Evolutionary conservation across 805 yeast species (phyloP).

Genomic region (Candida quercuum): DNA sequence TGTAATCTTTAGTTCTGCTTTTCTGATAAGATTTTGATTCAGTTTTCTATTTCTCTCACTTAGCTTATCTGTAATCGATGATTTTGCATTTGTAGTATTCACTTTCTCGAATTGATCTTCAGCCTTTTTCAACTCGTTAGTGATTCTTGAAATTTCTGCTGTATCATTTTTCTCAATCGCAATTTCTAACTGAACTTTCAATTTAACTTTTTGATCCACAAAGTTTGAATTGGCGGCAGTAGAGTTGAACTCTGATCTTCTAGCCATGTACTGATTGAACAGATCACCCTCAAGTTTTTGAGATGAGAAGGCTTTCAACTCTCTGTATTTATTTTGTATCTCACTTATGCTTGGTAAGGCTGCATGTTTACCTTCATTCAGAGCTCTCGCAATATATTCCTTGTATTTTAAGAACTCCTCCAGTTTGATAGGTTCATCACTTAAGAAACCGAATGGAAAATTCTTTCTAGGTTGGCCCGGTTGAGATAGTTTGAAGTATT

Average conservation of each 20-base stretch:
- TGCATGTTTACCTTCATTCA: constrained; percentile 22
- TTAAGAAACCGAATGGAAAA: constrained; percentile 73
- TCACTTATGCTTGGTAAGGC: constrained; percentile 59
- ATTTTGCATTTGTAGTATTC: constrained; percentile 25
- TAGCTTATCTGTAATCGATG: constrained; percentile 24
- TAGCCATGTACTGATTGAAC: constrained; percentile 71
- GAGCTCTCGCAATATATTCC: constrained; percentile 53
- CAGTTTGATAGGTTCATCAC: constrained; percentile 66
- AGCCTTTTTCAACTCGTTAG: constrained; percentile 29
- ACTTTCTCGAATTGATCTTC: constrained; percentile 29
- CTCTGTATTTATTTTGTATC: constrained; percentile 57
- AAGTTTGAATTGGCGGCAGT: constrained; percentile 62
- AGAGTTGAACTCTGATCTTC: constrained; percentile 59
- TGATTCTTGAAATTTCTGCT: constrained; percentile 35
- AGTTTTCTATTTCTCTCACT: constrained; percentile 67
- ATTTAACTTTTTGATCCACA: constrained; percentile 65
- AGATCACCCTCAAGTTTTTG: constrained; percentile 67
- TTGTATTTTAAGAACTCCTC: constrained; percentile 73
- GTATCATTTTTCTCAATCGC: constrained; percentile 50
- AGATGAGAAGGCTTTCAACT: constrained; percentile 56
- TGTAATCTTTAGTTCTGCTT: constrained; percentile 67
- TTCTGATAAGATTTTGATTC: constrained; percentile 70
- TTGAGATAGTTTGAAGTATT: constrained; percentile 70
- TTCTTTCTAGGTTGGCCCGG: constrained; percentile 67
- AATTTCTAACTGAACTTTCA: constrained; percentile 68